Conservation (phyloP, 345 rosid species). For the Tarenaya hassleriana region DNA sequence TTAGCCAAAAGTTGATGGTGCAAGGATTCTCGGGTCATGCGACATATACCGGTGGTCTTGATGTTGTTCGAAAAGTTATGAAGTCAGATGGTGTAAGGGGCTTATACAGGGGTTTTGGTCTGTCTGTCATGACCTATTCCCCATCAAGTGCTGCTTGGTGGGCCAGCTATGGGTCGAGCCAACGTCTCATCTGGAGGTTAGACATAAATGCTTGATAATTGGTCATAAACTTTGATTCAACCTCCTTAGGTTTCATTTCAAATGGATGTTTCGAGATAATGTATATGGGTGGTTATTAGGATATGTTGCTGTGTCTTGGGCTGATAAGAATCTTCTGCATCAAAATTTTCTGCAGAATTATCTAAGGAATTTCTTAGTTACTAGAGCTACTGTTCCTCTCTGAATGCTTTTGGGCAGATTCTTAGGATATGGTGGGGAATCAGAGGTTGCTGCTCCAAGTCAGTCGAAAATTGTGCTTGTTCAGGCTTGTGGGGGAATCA, state of each 20-base stretch:
- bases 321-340: no score
- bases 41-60: slow-evolving; percentile 77
- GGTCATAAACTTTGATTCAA: slow-evolving; percentile 1
- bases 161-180: slow-evolving; percentile 98
- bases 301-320: background rate
- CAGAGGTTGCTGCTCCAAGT: slow-evolving; percentile 40
- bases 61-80: slow-evolving; percentile 75
- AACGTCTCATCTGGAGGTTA: slow-evolving; percentile 92
- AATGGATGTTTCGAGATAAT: background rate
- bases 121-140: slow-evolving; percentile 87
- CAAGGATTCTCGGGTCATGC: slow-evolving; percentile 95
- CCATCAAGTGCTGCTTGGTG: slow-evolving; percentile 99
- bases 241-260: slow-evolving; percentile 5
- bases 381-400: background rate
- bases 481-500: slow-evolving; percentile 88
- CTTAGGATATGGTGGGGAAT: slow-evolving; percentile 52
- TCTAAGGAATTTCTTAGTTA: no score
- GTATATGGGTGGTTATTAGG: slow-evolving; percentile 1
- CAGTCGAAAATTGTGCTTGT: slow-evolving; percentile 52
- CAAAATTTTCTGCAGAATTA: no score
- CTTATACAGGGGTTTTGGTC: slow-evolving; percentile 88
- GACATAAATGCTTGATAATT: slow-evolving; percentile 18
- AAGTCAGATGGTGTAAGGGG: slow-evolving; percentile 79
- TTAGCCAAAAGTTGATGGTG: slow-evolving; percentile 97
- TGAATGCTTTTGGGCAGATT: slow-evolving; percentile 43